Base-by-base conservation (phyloP, 768 basidiomycete species). In the Russula brevipes region DNA sequence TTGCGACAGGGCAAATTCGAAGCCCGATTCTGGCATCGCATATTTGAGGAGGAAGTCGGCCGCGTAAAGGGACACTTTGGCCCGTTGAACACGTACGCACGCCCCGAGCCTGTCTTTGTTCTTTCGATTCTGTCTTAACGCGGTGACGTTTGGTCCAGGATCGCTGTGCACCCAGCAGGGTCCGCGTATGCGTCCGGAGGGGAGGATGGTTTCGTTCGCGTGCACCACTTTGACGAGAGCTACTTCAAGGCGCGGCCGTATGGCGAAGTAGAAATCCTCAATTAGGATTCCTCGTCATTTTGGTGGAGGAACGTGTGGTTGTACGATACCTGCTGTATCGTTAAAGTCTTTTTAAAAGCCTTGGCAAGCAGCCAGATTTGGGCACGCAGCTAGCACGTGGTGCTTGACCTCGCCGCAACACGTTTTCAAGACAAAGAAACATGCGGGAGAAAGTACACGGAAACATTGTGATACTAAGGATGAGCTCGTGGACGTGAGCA, bases 21-120 rank as follows among this genome's bases (percentile, higher is more conserved):
- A 77, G 92, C 94, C 11, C 82, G 94, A 44, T 98, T 99, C 79
- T 98, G 94, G 94, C 96, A 99, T 80, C 93, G 89, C 69, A 81
- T 96, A 42, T 90, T 96, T 69, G 94, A 96, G 75, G 94, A 97
- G 78, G 96, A 98, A 73, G 89, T 98, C 58, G 94, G 96, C 17
- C 85, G 95, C 11, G 95, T 99, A 47, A 95, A 94, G 74, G 97
- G 97, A 12, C 96, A 98, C 75, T 99, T 98, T 72, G 93, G 93
- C 9, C 93, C 94, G 47, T 87, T 95, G 76, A 95, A 96, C 76
- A 94, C 94, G 94, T 97, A 70, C 69, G 93, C 24, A 9, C 19
- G 10, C 41, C 31, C 53, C 46, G 38, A 47, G 36, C 10, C n/a
- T 12, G 33, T 10, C 19, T n/a, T 14, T 67, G 36, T 64, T 66